These are phyloP conservation scores for Phoma sp. DNA, from an alignment of 2,329 filamentous ascomycete genomes.

Conservation along the genomic window DNA sequence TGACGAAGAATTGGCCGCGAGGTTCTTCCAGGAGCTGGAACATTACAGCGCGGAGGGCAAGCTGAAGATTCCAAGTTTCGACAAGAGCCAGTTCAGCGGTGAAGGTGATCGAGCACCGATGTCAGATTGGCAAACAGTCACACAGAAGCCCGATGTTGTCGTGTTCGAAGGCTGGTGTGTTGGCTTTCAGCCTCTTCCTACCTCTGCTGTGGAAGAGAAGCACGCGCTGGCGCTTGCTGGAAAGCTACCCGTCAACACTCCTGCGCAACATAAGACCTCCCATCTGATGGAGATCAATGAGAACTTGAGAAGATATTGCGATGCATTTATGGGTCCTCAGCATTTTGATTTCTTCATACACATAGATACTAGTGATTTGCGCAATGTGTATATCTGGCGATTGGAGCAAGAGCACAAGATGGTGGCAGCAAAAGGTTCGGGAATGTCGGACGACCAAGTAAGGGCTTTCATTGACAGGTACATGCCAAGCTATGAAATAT, in stretches of 20 bases:
- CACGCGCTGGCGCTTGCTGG: conserved; percentile 60
- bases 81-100: conserved; percentile 79
- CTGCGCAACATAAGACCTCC: conserved; percentile 61
- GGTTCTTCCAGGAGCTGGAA: conserved; percentile 67
- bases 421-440: conserved; percentile 68
- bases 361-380: conserved; percentile 73
- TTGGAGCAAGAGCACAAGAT: conserved; percentile 78
- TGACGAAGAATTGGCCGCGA: conserved; percentile 69
- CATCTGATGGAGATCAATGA: conserved; percentile 66
- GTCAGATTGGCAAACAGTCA: conserved; percentile 66
- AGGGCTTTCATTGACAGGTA: conserved; percentile 73
- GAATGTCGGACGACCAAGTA: conserved; percentile 85
- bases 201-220: conserved; percentile 60
- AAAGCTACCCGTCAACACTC: conserved; percentile 51
- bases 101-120: conserved; percentile 75
- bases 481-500: conserved; percentile 63
- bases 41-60: conserved; percentile 54
- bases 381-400: conserved; percentile 85
- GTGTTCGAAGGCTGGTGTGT: conserved; percentile 93
- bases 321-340: conserved; percentile 50
- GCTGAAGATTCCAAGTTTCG: conserved; percentile 74
- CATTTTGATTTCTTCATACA: conserved; percentile 67
- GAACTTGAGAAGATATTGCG: conserved; percentile 59
- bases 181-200: conserved; percentile 73
- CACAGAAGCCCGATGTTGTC: conserved; percentile 66